Evolutionary conservation across 495 filamentous ascomycete genomes (phyloP), one percentile per base, ranked within the genome.

Genomic region (Penicillium cataractarum): DNA sequence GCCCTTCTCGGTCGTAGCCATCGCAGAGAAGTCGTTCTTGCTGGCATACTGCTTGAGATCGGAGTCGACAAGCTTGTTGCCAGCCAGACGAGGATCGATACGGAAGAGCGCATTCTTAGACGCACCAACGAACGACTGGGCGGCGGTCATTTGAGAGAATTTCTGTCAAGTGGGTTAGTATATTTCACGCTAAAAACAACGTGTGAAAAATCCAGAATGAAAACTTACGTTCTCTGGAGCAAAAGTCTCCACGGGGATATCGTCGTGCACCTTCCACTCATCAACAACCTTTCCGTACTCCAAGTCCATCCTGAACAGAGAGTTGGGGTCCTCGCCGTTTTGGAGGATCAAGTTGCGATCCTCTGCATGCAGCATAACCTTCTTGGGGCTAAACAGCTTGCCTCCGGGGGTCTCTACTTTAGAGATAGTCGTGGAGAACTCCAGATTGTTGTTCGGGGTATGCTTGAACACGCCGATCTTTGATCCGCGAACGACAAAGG

Each of bases 401-500:
- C 95, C 95, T 21, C 86, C 84, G 0, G 96, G 91, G 2, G 94
- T 97, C 68, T 93, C 86, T 42, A 99, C 92, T 75, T 97, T 97
- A 51, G 90, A 96, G 64, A 99, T 99, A 65, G 90, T 97, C 22
- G 95, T 99, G n/a, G 90, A 91, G 75, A 98, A 98, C 75, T 98
- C 90, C 31, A 99, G 84, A 55, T 94, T 88, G 72, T 98, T 96
- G 76, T 97, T 90, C 12, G 87, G 81, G 0, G 92, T 97, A 67
- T 98, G 96, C 77, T 96, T 98, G 85, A 99, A 99, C 31, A 98
- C 96, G 56, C 95, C 95, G 71, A 99, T 99, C 83, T 97, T 96
- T 65, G 91, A 92, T 33, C 95, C 95, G 61, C 95, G 90, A 22
- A 99, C 92, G 49, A 99, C 95, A 60, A 98, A 99, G 2, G 93